Evolutionary conservation across 2,329 filamentous ascomycete species (phyloP).

Genomic region (Drechmeria coniospora): DNA sequence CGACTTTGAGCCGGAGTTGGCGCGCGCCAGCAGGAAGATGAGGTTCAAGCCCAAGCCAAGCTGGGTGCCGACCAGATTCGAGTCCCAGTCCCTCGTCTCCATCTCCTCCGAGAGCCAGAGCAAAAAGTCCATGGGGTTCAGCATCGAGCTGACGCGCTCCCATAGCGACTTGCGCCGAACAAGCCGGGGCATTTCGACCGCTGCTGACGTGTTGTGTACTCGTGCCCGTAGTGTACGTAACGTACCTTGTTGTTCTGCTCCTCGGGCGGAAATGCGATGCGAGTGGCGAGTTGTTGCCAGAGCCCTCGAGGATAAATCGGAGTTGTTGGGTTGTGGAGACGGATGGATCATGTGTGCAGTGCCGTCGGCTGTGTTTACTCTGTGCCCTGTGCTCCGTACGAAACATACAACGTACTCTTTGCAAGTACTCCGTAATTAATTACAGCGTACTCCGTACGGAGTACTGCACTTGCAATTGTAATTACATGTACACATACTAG

Average conservation of each 20-base stretch:
- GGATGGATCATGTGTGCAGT: too few species aligned
- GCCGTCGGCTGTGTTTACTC: too few species aligned
- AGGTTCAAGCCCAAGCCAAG: conserved; percentile 67
- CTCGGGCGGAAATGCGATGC: not conserved
- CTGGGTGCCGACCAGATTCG: conserved; percentile 59
- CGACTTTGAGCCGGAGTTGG: conserved; percentile 46
- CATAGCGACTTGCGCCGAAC: conserved; percentile 65
- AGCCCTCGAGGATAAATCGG: too few species aligned
- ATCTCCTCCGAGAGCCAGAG: conserved; percentile 88
- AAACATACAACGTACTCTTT: too few species aligned
- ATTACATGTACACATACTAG: too few species aligned
- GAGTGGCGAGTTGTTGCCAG: not conserved
- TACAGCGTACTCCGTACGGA: too few species aligned
- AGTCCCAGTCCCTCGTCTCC: conserved; percentile 82
- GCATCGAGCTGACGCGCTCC: conserved; percentile 64
- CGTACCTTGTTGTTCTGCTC: too few species aligned
- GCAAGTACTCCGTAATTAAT: too few species aligned
- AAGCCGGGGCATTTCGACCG: conserved; percentile 52
- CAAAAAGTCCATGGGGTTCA: conserved; percentile 80
- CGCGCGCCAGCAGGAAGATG: conserved; percentile 65
- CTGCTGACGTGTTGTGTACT: not conserved
- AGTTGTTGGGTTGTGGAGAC: too few species aligned
- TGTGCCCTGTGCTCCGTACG: too few species aligned
- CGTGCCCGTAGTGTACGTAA: not conserved
- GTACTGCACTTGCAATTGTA: too few species aligned